Evolutionary conservation across 2,329 filamentous ascomycete species (phyloP).

Genomic region (Lasiodiplodia gonubiensis): DNA sequence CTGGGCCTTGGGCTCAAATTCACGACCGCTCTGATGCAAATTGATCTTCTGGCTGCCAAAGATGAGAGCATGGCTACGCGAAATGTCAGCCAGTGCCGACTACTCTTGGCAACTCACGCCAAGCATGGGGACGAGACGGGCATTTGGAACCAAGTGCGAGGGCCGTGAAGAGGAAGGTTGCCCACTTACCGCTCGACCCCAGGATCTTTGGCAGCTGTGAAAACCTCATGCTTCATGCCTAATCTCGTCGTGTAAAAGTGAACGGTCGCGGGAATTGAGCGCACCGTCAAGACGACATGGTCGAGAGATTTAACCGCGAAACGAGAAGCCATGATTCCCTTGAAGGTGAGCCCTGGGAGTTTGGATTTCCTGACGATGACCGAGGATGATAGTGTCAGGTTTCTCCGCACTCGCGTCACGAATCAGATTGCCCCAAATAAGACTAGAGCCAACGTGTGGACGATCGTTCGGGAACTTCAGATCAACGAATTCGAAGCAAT

Average conservation of each 20-base stretch:
- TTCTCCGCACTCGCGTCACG: slow-evolving; percentile 16
- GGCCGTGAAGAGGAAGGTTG: background rate
- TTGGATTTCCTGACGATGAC: background rate
- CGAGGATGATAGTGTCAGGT: background rate
- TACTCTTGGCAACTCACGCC: no score
- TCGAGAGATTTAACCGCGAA: slow-evolving; percentile 16
- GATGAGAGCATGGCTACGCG: slow-evolving; percentile 26
- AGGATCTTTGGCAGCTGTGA: slow-evolving; percentile 15
- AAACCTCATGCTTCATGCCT: slow-evolving; percentile 31
- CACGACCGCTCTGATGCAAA: slow-evolving; percentile 31
- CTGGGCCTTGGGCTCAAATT: slow-evolving; percentile 32
- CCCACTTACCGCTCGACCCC: slow-evolving; percentile 22
- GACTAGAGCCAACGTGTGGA: background rate
- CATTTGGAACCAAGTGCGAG: background rate
- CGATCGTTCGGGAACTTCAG: background rate
- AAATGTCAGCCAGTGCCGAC: background rate
- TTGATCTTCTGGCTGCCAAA: slow-evolving; percentile 33
- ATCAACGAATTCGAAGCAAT: background rate
- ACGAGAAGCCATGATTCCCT: background rate
- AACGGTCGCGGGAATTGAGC: slow-evolving; percentile 28
- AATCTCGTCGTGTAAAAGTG: slow-evolving; percentile 29
- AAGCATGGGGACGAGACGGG: background rate
- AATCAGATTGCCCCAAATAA: slow-evolving; percentile 1
- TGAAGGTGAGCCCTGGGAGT: background rate
- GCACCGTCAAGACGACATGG: slow-evolving; percentile 17